phyloP scores from a whole-genome alignment of 768 basidiomycete species.

The Lactarius quietus region DNA sequence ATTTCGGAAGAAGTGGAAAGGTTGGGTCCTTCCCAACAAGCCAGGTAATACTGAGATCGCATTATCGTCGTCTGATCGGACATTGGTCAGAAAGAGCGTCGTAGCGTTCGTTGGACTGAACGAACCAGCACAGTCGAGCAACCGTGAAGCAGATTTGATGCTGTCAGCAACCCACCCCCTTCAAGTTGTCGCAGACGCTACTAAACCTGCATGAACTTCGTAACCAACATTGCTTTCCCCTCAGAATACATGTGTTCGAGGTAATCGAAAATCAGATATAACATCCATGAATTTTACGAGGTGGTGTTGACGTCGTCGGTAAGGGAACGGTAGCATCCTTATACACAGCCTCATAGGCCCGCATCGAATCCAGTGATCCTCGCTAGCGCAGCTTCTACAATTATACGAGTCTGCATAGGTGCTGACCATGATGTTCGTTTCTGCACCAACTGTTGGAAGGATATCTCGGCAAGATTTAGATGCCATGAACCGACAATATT shows the following conservation, averaged over 20 bases:
- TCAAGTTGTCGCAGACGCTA: conserved; percentile 55
- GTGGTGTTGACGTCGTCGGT: conserved; percentile 49
- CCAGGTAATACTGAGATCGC: conserved; percentile 62
- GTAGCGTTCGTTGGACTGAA: conserved; percentile 13
- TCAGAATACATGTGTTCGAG: conserved; percentile 49
- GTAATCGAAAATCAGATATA: conserved; percentile 14
- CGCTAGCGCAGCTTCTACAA: conserved; percentile 69
- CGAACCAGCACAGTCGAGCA: conserved; percentile 74
- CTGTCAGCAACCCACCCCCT: conserved; percentile 78
- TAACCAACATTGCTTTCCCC: conserved; percentile 74
- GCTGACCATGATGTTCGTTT: conserved; percentile 87
- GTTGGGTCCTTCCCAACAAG: conserved; percentile 41
- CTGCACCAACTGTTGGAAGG: conserved; percentile 29
- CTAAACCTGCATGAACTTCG: conserved; percentile 77
- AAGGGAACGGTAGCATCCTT: conserved; percentile 68
- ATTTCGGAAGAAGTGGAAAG: too few species aligned
- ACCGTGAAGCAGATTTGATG: conserved; percentile 72
- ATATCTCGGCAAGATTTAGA: background rate
- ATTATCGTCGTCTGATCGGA: conserved; percentile 67
- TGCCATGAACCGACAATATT: conserved; percentile 56
- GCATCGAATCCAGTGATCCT: conserved; percentile 60
- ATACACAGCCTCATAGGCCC: conserved; percentile 68
- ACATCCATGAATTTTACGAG: conserved; percentile 38
- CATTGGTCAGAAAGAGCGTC: background rate
- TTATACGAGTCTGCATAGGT: conserved; percentile 78